Evolutionary conservation across 805 yeast species (phyloP).

Genomic region (Lipomyces sp.): DNA sequence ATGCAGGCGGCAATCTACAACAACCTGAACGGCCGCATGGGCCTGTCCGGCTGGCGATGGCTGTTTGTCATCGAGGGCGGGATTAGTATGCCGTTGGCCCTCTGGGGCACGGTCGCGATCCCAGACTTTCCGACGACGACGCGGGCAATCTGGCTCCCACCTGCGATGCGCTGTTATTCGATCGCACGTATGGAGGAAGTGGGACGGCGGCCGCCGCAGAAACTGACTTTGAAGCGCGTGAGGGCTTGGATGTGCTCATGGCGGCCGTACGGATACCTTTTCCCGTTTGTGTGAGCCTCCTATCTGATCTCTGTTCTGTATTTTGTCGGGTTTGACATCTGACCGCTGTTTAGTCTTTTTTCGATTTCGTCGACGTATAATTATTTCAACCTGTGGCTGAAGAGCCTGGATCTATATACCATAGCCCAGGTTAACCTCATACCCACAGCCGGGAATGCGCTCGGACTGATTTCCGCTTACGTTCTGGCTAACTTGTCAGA

Average conservation of each 20-base stretch:
- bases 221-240: slow-evolving; percentile 11
- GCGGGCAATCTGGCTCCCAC: slow-evolving; percentile 12
- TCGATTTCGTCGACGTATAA: slow-evolving; percentile 10
- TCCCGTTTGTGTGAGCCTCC: slow-evolving; percentile 2
- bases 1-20: slow-evolving; percentile 51
- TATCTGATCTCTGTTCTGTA: too few species aligned
- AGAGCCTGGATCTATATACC: slow-evolving; percentile 30
- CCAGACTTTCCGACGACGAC: slow-evolving; percentile 19
- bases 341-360: background rate
- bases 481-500: slow-evolving; percentile 36
- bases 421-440: slow-evolving; percentile 35
- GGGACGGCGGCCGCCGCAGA: slow-evolving; percentile 11
- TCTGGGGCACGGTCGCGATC: slow-evolving; percentile 13
- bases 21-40: slow-evolving; percentile 25
- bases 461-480: slow-evolving; percentile 35
- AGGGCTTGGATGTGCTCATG: slow-evolving; percentile 7
- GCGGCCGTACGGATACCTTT: slow-evolving; percentile 14
- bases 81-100: slow-evolving; percentile 29
- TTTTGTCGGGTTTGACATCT: background rate
- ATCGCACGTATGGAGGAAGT: slow-evolving; percentile 15
- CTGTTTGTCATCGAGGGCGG: slow-evolving; percentile 46
- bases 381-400: slow-evolving; percentile 38
- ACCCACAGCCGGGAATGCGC: slow-evolving; percentile 38
- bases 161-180: slow-evolving; percentile 2
- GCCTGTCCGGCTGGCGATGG: slow-evolving; percentile 41